Conservation (phyloP, 805 yeast genomes). For the Saccharomycopsis sp. region DNA sequence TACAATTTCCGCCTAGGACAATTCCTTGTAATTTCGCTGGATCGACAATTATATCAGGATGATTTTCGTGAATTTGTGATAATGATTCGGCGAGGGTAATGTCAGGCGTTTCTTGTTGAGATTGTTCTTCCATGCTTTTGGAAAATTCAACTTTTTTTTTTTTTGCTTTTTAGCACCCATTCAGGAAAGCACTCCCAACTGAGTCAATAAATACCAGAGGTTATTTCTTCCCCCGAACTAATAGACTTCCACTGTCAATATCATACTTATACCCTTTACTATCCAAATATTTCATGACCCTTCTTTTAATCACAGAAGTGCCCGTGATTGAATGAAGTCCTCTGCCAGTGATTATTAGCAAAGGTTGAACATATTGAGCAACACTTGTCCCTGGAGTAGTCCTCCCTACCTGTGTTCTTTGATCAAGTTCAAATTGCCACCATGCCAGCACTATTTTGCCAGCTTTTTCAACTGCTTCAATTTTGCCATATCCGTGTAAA, state of each 20-base stretch:
- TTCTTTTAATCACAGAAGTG: slow-evolving; percentile 37
- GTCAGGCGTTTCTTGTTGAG: no score
- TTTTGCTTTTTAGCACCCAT: no score
- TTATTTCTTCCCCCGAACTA: slow-evolving; percentile 38
- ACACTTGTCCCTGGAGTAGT: slow-evolving; percentile 29
- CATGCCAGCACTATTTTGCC: slow-evolving; percentile 38
- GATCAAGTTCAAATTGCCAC: slow-evolving; percentile 54
- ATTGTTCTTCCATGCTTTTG: background rate
- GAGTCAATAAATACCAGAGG: no score
- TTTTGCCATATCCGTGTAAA: slow-evolving; percentile 47
- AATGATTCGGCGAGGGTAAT: no score
- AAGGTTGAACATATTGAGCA: slow-evolving; percentile 36
- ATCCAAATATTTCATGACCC: slow-evolving; percentile 36
- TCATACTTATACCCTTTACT: slow-evolving; percentile 35
- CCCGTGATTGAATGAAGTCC: slow-evolving; percentile 65
- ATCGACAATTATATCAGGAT: no score
- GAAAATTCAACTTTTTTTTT: background rate
- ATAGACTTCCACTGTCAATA: slow-evolving; percentile 40
- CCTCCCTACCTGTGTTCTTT: slow-evolving; percentile 37
- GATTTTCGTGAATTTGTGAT: no score
- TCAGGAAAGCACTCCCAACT: no score
- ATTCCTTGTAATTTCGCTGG: no score
- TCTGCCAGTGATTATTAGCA: slow-evolving; percentile 56
- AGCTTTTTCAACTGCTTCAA: slow-evolving; percentile 38
- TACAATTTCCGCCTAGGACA: no score